These are phyloP conservation scores for Microthlaspi erraticum DNA, from an alignment of 345 rosid species.

Conservation along the genomic window DNA sequence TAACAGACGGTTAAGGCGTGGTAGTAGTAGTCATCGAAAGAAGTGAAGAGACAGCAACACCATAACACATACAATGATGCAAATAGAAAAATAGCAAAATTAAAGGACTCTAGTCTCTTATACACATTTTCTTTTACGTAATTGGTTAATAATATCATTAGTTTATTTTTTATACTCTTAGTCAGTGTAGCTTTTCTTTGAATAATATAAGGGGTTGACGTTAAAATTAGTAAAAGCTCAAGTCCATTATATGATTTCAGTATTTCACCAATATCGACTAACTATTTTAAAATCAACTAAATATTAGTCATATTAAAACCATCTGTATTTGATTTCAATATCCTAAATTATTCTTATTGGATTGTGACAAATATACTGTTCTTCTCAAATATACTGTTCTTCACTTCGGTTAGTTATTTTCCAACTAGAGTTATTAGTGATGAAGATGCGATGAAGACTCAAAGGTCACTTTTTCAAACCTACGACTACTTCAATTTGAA, in stretches of 20 bases:
- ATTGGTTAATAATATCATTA: conserved; percentile 1
- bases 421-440: neutral
- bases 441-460: conserved; percentile 2
- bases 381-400: no score
- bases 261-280: neutral
- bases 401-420: neutral
- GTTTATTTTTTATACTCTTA: neutral
- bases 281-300: no score
- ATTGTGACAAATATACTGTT: neutral
- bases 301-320: no score
- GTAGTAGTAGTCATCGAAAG: conserved; percentile 29
- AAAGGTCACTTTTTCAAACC: conserved; percentile 20
- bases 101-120: conserved; percentile 3
- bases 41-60: conserved; percentile 31
- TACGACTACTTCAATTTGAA: conserved; percentile 11
- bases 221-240: neutral
- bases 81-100: conserved; percentile 3
- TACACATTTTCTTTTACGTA: conserved; percentile 24
- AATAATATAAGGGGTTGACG: neutral
- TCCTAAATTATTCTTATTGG: neutral
- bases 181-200: neutral
- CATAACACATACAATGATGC: conserved; percentile 25
- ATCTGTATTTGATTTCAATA: no score
- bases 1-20: conserved; percentile 39
- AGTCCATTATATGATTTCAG: neutral